A percentile compares a stretch with the other conserved stretches of the same genome.
Conservation (phyloP, 202 grass and related monocot species). For the Tripidium arundinaceum region DNA sequence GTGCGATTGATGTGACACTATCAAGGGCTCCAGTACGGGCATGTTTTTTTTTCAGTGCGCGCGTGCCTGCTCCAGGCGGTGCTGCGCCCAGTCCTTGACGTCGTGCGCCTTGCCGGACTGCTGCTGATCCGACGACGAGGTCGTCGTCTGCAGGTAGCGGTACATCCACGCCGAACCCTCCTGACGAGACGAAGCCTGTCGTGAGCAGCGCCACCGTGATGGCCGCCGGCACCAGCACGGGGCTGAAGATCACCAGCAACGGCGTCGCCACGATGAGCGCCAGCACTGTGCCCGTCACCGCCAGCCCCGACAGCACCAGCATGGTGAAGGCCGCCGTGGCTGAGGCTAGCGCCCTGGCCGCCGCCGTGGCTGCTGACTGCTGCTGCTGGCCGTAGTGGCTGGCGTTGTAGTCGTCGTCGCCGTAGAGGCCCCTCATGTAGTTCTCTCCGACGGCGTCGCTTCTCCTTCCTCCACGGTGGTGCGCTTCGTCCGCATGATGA, state of each 20-base stretch:
- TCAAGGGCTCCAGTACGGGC: too few relatives aligned
- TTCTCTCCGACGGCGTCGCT: neutral
- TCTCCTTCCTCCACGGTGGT: neutral
- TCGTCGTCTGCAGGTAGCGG: constrained; percentile 38
- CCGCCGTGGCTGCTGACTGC: constrained; percentile 7
- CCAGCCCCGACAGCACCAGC: constrained; percentile 76
- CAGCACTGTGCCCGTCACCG: constrained; percentile 60
- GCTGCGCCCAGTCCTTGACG: neutral
- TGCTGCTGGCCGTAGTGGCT: neutral
- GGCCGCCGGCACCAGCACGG: constrained; percentile 77
- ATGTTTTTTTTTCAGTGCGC: neutral
- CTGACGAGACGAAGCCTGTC: constrained; percentile 55
- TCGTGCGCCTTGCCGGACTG: constrained; percentile 38
- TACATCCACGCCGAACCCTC: constrained; percentile 83
- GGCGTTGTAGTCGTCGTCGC: constrained; percentile 14
- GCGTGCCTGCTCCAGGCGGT: neutral
- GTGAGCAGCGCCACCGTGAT: constrained; percentile 52
- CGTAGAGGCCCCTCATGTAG: constrained; percentile 33
- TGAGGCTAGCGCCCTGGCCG: constrained; percentile 28
- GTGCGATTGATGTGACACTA: too few relatives aligned
- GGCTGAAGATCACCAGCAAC: constrained; percentile 90
- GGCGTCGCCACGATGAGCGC: constrained; percentile 64
- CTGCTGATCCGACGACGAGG: neutral
- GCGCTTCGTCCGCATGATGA: neutral
- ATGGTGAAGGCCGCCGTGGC: constrained; percentile 34